Evolutionary conservation across 108 stramenopile genomes (phyloP), one percentile per base, ranked within the genome.

Genomic region (Cyclotella baltica): DNA sequence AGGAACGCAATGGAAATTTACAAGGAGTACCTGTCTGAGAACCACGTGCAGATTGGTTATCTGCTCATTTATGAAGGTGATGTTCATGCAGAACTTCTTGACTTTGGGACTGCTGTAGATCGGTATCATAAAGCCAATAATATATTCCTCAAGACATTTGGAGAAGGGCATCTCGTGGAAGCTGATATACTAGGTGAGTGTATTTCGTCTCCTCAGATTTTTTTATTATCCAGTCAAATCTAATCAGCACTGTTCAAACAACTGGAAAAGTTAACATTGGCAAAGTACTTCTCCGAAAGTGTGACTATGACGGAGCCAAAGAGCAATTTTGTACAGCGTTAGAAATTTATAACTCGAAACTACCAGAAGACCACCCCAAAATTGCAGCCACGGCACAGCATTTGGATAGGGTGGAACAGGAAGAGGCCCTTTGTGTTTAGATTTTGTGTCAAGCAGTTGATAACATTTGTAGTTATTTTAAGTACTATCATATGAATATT

Each of bases 301-400:
- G 91, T 56, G 86, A 88, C 59, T 90, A 90, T 55, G 85, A 85
- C 20, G 74, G 80, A 16, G 91, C 91, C 31, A 61, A 74, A 33
- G 80, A 43, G 28, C 48, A 77, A 0, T 79, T 92, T 25, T 64
- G 88, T 13, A 69, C 78, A 59, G 91, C 91, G 18, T 70, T 92
- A 52, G 64, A 77, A 10, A 87, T 87, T 18, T 92, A 90, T 62
- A 59, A 83, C 20, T 65, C 77, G 8, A 80, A 78, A 13, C 47
- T 92, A 31, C 84, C 88, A 22, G 83, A 87, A 20, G 85, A 85
- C 35, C 81, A 92, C 59, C 86, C 83, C 10, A 79, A 79, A 37
- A 71, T 79, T 40, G 22, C 63, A 58, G 63, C 62, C 4, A 40
- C 70, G 15, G 19, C 52, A 33, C 58, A 55, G 25, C 56, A 71